Percentiles rank a stretch among this genome's conserved stretches.
phyloP scores from a whole-genome alignment of 345 rosid species.

The Streptanthus diversifolius region DNA sequence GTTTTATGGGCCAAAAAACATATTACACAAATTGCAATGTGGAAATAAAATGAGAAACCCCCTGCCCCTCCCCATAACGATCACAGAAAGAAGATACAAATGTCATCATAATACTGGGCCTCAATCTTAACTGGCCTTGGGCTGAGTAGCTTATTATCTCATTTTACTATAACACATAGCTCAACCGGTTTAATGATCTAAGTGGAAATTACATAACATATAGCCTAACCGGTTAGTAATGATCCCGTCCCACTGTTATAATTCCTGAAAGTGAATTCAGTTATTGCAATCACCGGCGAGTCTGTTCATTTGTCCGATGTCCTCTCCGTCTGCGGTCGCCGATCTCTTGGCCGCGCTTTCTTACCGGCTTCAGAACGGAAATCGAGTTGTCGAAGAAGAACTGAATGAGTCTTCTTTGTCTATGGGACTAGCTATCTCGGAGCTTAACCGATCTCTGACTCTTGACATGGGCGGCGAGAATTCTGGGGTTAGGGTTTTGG shows the following conservation, averaged over 20 bases:
- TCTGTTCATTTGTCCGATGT: slow-evolving; percentile 7
- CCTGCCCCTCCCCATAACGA: no score
- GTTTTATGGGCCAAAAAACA: background rate
- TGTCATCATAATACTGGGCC: no score
- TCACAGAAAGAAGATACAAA: no score
- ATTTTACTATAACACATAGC: no score
- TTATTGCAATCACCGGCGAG: slow-evolving; percentile 17
- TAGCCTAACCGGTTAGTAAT: background rate
- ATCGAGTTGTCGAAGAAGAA: background rate
- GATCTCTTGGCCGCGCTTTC: slow-evolving; percentile 22
- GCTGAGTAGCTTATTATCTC: no score
- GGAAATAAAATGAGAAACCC: no score
- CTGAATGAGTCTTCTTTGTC: slow-evolving; percentile 28
- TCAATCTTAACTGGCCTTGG: no score
- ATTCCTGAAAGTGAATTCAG: no score
- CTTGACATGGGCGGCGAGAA: slow-evolving; percentile 30
- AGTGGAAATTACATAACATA: no score
- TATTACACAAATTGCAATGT: no score
- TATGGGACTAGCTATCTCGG: slow-evolving; percentile 47
- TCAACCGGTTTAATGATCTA: no score
- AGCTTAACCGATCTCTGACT: slow-evolving; percentile 54
- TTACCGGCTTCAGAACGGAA: background rate
- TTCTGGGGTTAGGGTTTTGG: slow-evolving; percentile 52
- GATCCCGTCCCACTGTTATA: background rate
- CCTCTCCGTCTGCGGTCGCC: slow-evolving; percentile 23